These are phyloP conservation scores for Arachnomyces sp. DNA, from an alignment of 2,329 filamentous ascomycete genomes.

Conservation along the genomic window DNA sequence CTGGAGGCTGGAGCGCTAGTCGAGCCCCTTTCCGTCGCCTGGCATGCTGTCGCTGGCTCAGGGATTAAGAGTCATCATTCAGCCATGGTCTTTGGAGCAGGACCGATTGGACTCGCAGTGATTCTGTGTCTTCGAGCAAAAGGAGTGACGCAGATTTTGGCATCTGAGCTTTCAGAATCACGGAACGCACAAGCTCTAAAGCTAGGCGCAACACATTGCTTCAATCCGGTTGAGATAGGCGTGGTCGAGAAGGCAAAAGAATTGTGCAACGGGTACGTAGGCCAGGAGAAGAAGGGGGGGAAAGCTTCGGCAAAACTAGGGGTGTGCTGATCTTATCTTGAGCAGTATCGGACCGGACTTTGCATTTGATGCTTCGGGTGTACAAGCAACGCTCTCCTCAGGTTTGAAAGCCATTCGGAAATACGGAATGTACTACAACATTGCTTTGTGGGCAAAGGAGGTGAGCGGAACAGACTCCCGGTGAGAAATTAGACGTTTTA, in stretches of 20 bases:
- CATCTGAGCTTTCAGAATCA: conserved; percentile 47
- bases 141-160: conserved; percentile 49
- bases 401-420: too few relatives aligned
- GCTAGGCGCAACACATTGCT: conserved; percentile 53
- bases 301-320: too few relatives aligned
- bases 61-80: conserved; percentile 40
- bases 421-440: too few relatives aligned
- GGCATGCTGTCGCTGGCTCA: conserved; percentile 53
- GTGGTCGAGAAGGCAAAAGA: conserved; percentile 20
- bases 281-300: too few relatives aligned
- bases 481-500: too few relatives aligned
- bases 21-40: conserved; percentile 57
- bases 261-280: too few relatives aligned
- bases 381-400: conserved; percentile 45
- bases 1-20: conserved; percentile 44
- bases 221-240: conserved; percentile 41
- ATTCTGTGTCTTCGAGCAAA: conserved; percentile 51
- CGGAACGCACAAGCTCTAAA: conserved; percentile 46
- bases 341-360: too few relatives aligned
- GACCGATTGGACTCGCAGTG: conserved; percentile 56
- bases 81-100: conserved; percentile 53
- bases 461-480: too few relatives aligned
- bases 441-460: too few relatives aligned
- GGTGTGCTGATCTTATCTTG: too few relatives aligned
- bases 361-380: conserved; percentile 56